A percentile compares a stretch with the other conserved stretches of the same genome.
Conservation (phyloP, 179 eudicot species). For the Silene noctiflora region DNA sequence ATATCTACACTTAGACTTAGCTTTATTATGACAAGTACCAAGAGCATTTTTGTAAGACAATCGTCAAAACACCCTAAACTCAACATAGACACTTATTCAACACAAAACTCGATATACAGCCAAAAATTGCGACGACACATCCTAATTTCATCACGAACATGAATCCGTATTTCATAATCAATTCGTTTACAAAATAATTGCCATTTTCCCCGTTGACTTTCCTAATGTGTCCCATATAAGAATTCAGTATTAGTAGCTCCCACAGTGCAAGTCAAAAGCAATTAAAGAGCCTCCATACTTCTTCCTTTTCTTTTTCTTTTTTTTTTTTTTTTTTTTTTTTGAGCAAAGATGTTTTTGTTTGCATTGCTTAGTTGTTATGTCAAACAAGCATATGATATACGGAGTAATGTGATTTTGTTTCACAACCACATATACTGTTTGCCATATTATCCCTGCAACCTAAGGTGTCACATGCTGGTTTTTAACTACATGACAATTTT, state of each 20-base stretch:
- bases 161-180: too few relatives aligned
- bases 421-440: conserved; percentile 13
- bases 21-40: too few relatives aligned
- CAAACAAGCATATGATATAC: neutral
- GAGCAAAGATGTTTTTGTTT: neutral
- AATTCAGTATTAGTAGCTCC: conserved; percentile 14
- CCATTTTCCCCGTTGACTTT: neutral
- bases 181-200: too few relatives aligned
- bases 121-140: too few relatives aligned
- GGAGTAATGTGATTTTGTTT: conserved; percentile 3
- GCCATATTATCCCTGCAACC: conserved; percentile 2
- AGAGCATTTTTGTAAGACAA: too few relatives aligned
- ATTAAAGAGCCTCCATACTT: conserved; percentile 14
- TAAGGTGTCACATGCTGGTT: conserved; percentile 21
- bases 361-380: conserved; percentile 18
- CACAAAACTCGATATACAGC: too few relatives aligned
- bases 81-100: too few relatives aligned
- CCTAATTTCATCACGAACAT: too few relatives aligned
- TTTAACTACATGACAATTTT: conserved; percentile 20
- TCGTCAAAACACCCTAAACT: too few relatives aligned
- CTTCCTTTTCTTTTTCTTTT: too few relatives aligned
- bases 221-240: neutral
- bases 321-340: too few relatives aligned
- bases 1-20: too few relatives aligned
- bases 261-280: conserved; percentile 9